These are phyloP conservation scores for Exophiala sp. DNA, from an alignment of 2,329 filamentous ascomycete genomes.

Conservation along the genomic window DNA sequence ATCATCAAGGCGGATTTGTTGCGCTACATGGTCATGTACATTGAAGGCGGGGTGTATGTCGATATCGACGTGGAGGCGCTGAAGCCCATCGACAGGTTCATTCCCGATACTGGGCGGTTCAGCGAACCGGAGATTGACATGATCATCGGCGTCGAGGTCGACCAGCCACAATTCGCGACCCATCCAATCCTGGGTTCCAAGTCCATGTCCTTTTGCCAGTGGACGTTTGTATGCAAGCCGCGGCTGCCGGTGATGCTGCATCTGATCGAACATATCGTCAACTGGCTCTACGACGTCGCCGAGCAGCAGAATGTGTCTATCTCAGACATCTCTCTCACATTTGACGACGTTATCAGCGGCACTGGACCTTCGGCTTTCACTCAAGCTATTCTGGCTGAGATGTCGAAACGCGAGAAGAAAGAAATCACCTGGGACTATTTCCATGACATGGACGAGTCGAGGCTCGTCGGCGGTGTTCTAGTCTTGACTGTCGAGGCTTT, in stretches of 20 bases:
- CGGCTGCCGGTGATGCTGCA: constrained; percentile 62
- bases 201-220: constrained; percentile 66
- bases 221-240: constrained; percentile 68
- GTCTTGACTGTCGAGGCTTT: constrained; percentile 67
- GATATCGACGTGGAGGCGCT: constrained; percentile 57
- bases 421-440: constrained; percentile 58
- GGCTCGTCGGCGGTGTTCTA: constrained; percentile 57
- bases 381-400: constrained; percentile 57
- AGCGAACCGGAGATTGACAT: constrained; percentile 61
- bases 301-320: constrained; percentile 54
- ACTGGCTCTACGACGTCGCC: constrained; percentile 58
- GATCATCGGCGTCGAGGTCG: constrained; percentile 65
- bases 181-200: constrained; percentile 63
- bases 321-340: constrained; percentile 58
- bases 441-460: constrained; percentile 61
- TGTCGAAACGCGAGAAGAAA: constrained; percentile 47
- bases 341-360: constrained; percentile 67
- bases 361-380: constrained; percentile 68
- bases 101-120: constrained; percentile 52
- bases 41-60: constrained; percentile 56
- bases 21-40: constrained; percentile 62
- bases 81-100: constrained; percentile 50
- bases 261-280: constrained; percentile 62
- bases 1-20: constrained; percentile 64
- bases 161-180: constrained; percentile 59